Percentiles rank a stretch among this genome's conserved stretches.
These are phyloP conservation scores for Cryoendolithus antarcticus DNA, from an alignment of 2,329 filamentous ascomycete genomes.

Conservation along the genomic window DNA sequence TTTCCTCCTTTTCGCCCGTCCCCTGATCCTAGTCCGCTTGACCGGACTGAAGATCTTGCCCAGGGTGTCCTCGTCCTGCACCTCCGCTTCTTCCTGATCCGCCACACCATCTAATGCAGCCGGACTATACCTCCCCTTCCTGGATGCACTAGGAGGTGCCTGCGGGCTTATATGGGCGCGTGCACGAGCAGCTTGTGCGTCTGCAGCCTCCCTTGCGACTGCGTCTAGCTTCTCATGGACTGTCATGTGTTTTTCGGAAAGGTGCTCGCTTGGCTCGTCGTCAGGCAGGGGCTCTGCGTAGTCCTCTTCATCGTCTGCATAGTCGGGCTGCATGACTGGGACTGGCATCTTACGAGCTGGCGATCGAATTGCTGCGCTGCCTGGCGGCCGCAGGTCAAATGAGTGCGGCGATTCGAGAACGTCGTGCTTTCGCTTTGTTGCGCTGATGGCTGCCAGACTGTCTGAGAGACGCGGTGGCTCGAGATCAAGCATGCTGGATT, in stretches of 20 bases:
- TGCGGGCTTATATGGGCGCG: background rate
- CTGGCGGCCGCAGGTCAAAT: slow-evolving; percentile 23
- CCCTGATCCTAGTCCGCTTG: slow-evolving; percentile 36
- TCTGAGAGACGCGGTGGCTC: slow-evolving; percentile 5
- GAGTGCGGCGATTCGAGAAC: slow-evolving; percentile 23
- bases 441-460: slow-evolving; percentile 5
- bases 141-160: slow-evolving; percentile 2
- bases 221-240: slow-evolving; percentile 36
- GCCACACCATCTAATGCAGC: slow-evolving; percentile 11
- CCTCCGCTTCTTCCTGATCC: slow-evolving; percentile 20
- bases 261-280: slow-evolving; percentile 20
- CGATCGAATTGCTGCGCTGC: background rate
- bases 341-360: slow-evolving; percentile 3
- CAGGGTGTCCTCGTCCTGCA: slow-evolving; percentile 38
- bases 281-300: slow-evolving; percentile 12
- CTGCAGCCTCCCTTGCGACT: slow-evolving; percentile 32
- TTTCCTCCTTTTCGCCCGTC: slow-evolving; percentile 52
- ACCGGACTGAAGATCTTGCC: slow-evolving; percentile 17
- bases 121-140: slow-evolving; percentile 1
- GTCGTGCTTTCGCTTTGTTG: slow-evolving; percentile 18
- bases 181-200: slow-evolving; percentile 23
- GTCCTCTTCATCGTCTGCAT: slow-evolving; percentile 4
- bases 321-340: slow-evolving; percentile 7
- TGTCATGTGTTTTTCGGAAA: slow-evolving; percentile 21
- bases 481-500: slow-evolving; percentile 5